These are phyloP conservation scores for Cladorrhinum sp. DNA, from an alignment of 2,329 filamentous ascomycete species.

Conservation along the genomic window DNA sequence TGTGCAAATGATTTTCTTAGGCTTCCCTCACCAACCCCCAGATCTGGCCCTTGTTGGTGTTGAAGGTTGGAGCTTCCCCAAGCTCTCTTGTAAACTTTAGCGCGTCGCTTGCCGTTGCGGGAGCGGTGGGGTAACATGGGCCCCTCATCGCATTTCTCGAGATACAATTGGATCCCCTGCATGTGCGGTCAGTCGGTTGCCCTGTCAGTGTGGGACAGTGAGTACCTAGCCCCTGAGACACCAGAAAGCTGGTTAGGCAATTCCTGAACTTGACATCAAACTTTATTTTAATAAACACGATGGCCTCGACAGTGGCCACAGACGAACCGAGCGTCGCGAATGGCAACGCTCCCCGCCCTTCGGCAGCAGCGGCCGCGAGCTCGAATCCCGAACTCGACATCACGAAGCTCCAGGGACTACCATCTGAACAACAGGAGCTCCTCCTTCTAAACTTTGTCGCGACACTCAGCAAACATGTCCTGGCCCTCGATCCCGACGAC, in stretches of 20 bases:
- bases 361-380: constrained; percentile 38
- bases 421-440: constrained; percentile 92
- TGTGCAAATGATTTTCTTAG: no score
- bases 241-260: background rate
- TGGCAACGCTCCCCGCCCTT: constrained; percentile 32
- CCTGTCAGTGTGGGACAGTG: background rate
- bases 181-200: constrained; percentile 4
- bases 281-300: constrained; percentile 2
- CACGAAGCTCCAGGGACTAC: constrained; percentile 81
- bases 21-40: background rate
- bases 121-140: constrained; percentile 12
- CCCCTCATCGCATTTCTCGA: constrained; percentile 8
- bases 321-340: constrained; percentile 34
- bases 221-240: constrained; percentile 5
- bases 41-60: background rate
- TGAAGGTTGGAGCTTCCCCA: background rate
- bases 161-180: constrained; percentile 18
- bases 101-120: constrained; percentile 18
- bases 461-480: constrained; percentile 76
- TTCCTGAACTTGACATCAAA: constrained; percentile 2
- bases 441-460: constrained; percentile 88
- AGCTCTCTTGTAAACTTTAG: constrained; percentile 7
- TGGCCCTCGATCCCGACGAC: constrained; percentile 69
- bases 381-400: constrained; percentile 79
- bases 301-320: constrained; percentile 26